phyloP scores from a whole-genome alignment of 106 monocot genomes.

The Gastrodia elata region DNA sequence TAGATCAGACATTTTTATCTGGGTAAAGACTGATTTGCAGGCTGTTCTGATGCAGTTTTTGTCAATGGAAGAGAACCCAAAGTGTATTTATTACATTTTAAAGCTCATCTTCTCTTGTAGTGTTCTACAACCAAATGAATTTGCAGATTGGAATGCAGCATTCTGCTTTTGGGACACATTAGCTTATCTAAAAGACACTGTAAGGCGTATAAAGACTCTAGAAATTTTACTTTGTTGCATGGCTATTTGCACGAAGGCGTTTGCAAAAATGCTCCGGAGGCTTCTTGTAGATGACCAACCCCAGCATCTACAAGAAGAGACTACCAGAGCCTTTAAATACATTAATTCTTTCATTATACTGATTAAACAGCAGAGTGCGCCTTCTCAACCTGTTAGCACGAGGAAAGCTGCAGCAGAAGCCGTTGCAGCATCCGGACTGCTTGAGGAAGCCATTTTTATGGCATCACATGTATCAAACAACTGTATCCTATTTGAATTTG shows the following conservation, averaged over 20 bases:
- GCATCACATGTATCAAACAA: conserved; percentile 33
- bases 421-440: conserved; percentile 64
- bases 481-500: conserved; percentile 9
- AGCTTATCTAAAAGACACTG: conserved; percentile 33
- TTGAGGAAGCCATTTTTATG: conserved; percentile 40
- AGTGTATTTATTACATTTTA: conserved; percentile 77
- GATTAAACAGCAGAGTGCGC: conserved; percentile 48
- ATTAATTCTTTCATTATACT: conserved; percentile 44
- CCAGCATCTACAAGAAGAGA: conserved; percentile 13
- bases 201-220: conserved; percentile 49
- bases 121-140: conserved; percentile 15
- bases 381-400: conserved; percentile 79
- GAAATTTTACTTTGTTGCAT: conserved; percentile 76
- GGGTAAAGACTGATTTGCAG: conserved; percentile 50
- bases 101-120: conserved; percentile 79
- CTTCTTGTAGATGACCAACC: conserved; percentile 6
- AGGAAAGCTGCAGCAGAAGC: conserved; percentile 74
- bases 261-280: conserved; percentile 26
- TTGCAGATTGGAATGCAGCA: conserved; percentile 23
- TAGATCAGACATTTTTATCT: conserved; percentile 17
- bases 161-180: conserved; percentile 79
- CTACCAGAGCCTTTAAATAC: conserved; percentile 25
- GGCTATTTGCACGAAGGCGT: conserved; percentile 64
- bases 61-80: conserved; percentile 56
- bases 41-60: conserved; percentile 34